Base-by-base conservation (phyloP, 768 basidiomycete genomes). In the Suillus tomentosus region DNA sequence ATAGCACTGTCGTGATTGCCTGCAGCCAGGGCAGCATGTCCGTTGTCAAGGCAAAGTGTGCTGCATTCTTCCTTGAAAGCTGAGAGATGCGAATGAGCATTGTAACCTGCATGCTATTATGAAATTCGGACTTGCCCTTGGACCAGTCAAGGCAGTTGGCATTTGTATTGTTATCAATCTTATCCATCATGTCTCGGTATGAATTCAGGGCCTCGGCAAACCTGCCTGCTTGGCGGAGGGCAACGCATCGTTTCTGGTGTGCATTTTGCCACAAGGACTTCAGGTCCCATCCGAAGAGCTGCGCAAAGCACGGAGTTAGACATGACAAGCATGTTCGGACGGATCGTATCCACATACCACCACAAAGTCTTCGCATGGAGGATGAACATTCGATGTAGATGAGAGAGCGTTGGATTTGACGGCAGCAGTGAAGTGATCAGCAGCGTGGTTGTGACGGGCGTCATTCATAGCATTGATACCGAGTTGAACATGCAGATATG, bases 211-310 rank as follows among this genome's bases (percentile, higher is more conserved):
- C 50, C 3, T 51, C 50, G 0, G 1, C 24, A 17, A 27, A 8
- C 24, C 24, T 51, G 1, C 50, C 50, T 51, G 50, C 24, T 3
- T 27, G 24, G 27, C 14, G 24, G 15, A 51, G 7, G 7, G 50
- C 24, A 27, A 8, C 15, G 8, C 27, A 51, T 17, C 50, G 24
- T 51, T 51, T 51, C 15, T 51, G 50, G 15, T 51, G 24, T 27
- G 50, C 50, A 27, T 27, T 15, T 51, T 51, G 1, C 50, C 50
- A 51, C 24, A 51, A 9, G 1, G 50, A 27, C 15, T 27, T 51
- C 7, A 51, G 15, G 50, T 51, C 50, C 27, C 50, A 51, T 51
- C 50, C 50, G 7, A 51, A 51, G 24, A 51, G 50, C 50, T 51
- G 24, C 15, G 14, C 24, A 27, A 27, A 17, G 27, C 14, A 9